Conservation (phyloP, 2,329 filamentous ascomycete genomes). For the Fusarium sp. region DNA sequence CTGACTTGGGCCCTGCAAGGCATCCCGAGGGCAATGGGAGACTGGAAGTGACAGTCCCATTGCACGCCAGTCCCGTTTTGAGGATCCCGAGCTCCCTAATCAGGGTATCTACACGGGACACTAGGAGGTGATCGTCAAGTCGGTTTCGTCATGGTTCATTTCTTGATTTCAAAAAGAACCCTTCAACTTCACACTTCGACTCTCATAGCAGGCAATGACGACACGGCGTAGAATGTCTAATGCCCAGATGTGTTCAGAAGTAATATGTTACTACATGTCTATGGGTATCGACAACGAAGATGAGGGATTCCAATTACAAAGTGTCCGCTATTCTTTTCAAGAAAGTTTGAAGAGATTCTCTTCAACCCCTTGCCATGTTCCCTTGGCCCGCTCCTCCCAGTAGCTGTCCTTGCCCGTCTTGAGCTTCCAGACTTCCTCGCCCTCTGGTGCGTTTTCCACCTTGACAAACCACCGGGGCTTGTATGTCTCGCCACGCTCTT, state of each 20-base stretch:
- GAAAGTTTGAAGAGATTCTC: constrained; percentile 58
- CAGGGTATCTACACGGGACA: neutral
- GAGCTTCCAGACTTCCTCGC: constrained; percentile 79
- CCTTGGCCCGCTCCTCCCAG: constrained; percentile 85
- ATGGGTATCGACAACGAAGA: constrained; percentile 25
- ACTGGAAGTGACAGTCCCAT: constrained; percentile 23
- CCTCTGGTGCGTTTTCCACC: constrained; percentile 68
- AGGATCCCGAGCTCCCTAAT: neutral
- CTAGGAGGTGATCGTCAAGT: neutral
- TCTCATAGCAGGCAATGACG: neutral
- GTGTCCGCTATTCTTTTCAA: constrained; percentile 33
- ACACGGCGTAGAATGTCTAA: neutral
- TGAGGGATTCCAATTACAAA: constrained; percentile 13
- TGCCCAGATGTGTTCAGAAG: neutral
- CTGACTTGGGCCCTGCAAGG: constrained; percentile 18
- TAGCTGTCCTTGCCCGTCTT: constrained; percentile 88
- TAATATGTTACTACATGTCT: neutral
- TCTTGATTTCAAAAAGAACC: neutral
- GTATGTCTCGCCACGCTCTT: constrained; percentile 79
- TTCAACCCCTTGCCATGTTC: constrained; percentile 71
- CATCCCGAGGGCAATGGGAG: constrained; percentile 19
- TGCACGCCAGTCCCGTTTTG: neutral
- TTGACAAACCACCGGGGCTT: constrained; percentile 87
- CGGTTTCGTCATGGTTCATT: constrained; percentile 6
- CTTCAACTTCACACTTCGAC: neutral